phyloP scores from a whole-genome alignment of 1,284 basidiomycete species.

The Singerocomus inundabilis region DNA sequence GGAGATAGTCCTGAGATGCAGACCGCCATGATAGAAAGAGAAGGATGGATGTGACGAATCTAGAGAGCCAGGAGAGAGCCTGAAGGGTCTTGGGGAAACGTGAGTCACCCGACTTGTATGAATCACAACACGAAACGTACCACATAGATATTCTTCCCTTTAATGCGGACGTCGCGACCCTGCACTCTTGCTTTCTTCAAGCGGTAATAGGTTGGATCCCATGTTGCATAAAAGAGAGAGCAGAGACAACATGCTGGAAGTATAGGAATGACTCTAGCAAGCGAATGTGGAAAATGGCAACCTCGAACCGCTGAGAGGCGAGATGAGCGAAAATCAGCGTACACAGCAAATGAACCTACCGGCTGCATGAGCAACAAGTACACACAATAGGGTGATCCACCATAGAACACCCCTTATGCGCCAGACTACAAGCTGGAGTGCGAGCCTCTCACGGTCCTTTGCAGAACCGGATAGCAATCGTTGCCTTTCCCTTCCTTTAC shows the following conservation, averaged over 20 bases:
- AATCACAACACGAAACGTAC: conserved; percentile 40
- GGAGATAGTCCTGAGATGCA: conserved; percentile 41
- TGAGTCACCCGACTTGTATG: conserved; percentile 2
- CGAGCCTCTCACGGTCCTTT: conserved; percentile 41
- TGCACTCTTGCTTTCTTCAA: conserved; percentile 58
- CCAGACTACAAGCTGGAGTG: conserved; percentile 55
- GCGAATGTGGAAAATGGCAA: conserved; percentile 21
- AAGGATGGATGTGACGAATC: conserved; percentile 51
- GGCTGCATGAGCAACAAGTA: conserved; percentile 42
- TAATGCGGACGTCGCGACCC: conserved; percentile 63
- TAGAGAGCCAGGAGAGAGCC: conserved; percentile 52
- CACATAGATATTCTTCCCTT: conserved; percentile 60
- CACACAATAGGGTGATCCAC: conserved; percentile 44
- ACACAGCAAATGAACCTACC: conserved; percentile 39
- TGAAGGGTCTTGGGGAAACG: conserved; percentile 50
- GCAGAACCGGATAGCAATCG: conserved; percentile 42
- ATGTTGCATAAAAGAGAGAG: conserved; percentile 68
- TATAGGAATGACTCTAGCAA: conserved; percentile 17
- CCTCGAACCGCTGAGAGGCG: conserved; percentile 23
- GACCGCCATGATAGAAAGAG: conserved; percentile 43
- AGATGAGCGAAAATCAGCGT: conserved; percentile 8
- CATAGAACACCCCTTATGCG: conserved; percentile 62
- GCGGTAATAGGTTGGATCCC: conserved; percentile 73
- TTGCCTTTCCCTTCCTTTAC: conserved; percentile 55
- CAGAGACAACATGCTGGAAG: conserved; percentile 50